Base-by-base conservation (phyloP, 306 rosid species). In the Biancaea sappan region DNA sequence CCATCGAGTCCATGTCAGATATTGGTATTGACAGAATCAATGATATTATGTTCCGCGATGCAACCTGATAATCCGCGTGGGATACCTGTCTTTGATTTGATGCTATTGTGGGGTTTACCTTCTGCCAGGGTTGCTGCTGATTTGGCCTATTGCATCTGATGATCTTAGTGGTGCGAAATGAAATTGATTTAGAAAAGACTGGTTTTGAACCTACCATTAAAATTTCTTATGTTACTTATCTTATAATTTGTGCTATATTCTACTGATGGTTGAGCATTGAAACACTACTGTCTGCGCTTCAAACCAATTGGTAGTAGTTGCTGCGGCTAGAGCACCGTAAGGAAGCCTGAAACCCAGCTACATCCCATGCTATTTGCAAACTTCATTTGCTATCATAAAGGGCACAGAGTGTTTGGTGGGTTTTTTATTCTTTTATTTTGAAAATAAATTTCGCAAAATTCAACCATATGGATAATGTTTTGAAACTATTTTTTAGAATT, bases 1-100 rank as follows among this genome's bases (percentile, higher is more conserved):
- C 96, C 43, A 93, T 93, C 4, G 88, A 93, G 37, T 90, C 96
- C 59, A 87, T 90, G 64, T 88, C 90, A 10, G 94, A 92, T 81
- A 90, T 88, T 31, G 82, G 92, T 44, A 79, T 88, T 0, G 80
- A 81, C 75, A 84, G 44, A 79, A 90, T 92, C 74, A 92, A 92
- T 58, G 83, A 80, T 44, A 68, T 84, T 32, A 92, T 90, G 98
- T 92, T 90, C 80, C 83, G 83, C 43, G 51, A 57, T 63, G 71
- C 71, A 44, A 50, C 74, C 67, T 82, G 46, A 65, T 60, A 19
- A 40, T 53, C 61, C 15, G 6, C 18, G 4, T 6, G 3, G 41
- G 8, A 38, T 22, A 53, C 40, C 50, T 43, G 48, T 32, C 72
- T 51, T 43, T 32, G 41, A 26, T 51, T 43, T 32, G 41, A 26